Evolutionary conservation across 148 eudicot species (phyloP).

Genomic region (Chenopodium album): DNA sequence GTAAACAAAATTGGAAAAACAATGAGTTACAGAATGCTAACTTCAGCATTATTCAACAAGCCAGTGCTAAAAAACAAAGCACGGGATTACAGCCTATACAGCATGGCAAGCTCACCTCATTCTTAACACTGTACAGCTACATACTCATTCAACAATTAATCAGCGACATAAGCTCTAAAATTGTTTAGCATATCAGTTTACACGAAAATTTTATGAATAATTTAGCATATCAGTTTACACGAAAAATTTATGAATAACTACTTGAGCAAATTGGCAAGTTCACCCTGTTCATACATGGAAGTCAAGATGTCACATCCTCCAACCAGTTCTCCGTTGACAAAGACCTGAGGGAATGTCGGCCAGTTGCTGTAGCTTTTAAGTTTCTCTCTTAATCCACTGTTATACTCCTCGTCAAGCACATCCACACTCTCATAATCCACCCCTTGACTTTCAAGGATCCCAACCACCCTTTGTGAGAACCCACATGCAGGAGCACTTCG

Average conservation of each 20-base stretch:
- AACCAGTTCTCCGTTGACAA: conserved; percentile 82
- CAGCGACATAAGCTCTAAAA: not conserved
- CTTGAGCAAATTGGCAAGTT: conserved; percentile 60
- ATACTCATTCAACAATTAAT: not conserved
- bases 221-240: conserved; percentile 15
- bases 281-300: conserved; percentile 87
- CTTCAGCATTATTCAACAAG: not conserved
- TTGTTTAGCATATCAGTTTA: conserved; percentile 8
- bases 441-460: conserved; percentile 73
- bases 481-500: conserved; percentile 88
- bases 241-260: conserved; percentile 17
- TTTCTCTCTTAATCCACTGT: conserved; percentile 70
- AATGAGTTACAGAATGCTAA: not conserved
- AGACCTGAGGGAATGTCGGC: conserved; percentile 97
- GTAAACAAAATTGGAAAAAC: too few species aligned
- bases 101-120: not conserved
- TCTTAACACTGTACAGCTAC: conserved; percentile 3
- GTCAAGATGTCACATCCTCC: conserved; percentile 96
- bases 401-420: conserved; percentile 87
- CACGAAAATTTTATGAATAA: conserved; percentile 1
- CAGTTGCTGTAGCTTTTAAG: conserved; percentile 87
- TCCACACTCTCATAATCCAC: conserved; percentile 88
- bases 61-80: not conserved
- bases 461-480: conserved; percentile 84
- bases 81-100: not conserved